Base-by-base conservation (phyloP, 2,329 filamentous ascomycete species). In the Stachybotrys echinatus region DNA sequence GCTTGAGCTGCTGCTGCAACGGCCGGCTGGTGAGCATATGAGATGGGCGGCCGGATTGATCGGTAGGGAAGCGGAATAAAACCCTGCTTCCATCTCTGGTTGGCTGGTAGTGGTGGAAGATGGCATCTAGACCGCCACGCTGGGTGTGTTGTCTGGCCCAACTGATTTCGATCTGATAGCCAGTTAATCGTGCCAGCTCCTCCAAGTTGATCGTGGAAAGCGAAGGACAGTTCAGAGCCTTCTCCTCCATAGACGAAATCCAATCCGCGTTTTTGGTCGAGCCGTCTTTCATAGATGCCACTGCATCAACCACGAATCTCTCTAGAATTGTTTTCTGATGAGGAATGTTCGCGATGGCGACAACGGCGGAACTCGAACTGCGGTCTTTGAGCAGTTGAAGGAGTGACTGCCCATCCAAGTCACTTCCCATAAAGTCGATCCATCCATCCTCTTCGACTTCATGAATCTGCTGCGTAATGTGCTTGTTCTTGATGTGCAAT, bases 81-180 rank as follows among this genome's bases (percentile, higher is more conserved):
- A 46, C 48, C 14, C 58, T 50, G 6, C 5, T 31, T 0, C 39
- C 17, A 8, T 17, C 34, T n/a, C 27, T 14, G 4, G 12, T 4
- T 5, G 61, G 18, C 58, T 60, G 40, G 70, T 67, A 37, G 70
- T 72, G 19, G 62, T 69, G 57, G 48, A 66, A 66, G 3, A 66
- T 37, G 18, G 56, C 61, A 22, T 65, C 63, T 0, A 65, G 19
- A 1, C 54, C 59, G 12, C 63, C 63, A 1, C 45, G 48, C n/a
- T 60, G 61, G 7, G 54, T 53, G 19, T 50, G 19, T 39, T 73
- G 73, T 17, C 67, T 61, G 0, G 76, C 77, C 54, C 74, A 76
- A 48, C 68, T 67, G 4, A 68, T 55, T 19, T 77, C 70, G 19
- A 77, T 74, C 21, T 70, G 59, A 51, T 73, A 79, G n/a, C 74